phyloP scores from a whole-genome alignment of 176 grass and related monocot species.

The maize (Zea mays) region DNA sequence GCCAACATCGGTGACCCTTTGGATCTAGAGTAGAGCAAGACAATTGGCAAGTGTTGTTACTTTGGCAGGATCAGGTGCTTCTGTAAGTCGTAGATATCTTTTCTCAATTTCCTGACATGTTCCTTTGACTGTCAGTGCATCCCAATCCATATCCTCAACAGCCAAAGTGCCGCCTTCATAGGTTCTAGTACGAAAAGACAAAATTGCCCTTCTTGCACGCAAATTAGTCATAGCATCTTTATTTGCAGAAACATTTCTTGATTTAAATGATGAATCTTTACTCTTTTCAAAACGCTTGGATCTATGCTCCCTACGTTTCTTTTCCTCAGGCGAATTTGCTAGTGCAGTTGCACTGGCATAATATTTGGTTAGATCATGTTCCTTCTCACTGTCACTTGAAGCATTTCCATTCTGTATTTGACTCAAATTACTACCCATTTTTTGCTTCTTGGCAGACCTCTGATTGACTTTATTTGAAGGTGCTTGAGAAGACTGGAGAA shows the following conservation, averaged over 20 bases:
- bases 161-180: constrained; percentile 60
- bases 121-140: constrained; percentile 88
- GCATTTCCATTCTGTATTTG: constrained; percentile 54
- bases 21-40: constrained; percentile 30
- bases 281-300: constrained; percentile 89
- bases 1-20: constrained; percentile 10
- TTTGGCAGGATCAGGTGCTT: constrained; percentile 75
- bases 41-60: constrained; percentile 50
- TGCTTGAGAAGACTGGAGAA: constrained; percentile 42
- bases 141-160: constrained; percentile 97
- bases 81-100: constrained; percentile 86
- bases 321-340: constrained; percentile 85
- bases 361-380: constrained; percentile 77
- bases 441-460: constrained; percentile 62
- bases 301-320: constrained; percentile 82
- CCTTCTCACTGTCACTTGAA: constrained; percentile 91
- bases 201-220: constrained; percentile 55
- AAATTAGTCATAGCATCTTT: constrained; percentile 46
- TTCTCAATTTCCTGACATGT: constrained; percentile 95
- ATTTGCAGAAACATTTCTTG: constrained; percentile 50
- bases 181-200: constrained; percentile 55
- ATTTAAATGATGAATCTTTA: constrained; percentile 46
- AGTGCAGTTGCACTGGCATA: constrained; percentile 67
- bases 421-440: constrained; percentile 45
- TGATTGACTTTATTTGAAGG: constrained; percentile 54